A percentile compares a stretch with the other conserved stretches of the same genome.
Evolutionary conservation across 2,329 filamentous ascomycete species (phyloP).

Genomic region (Corynespora cassiicola): DNA sequence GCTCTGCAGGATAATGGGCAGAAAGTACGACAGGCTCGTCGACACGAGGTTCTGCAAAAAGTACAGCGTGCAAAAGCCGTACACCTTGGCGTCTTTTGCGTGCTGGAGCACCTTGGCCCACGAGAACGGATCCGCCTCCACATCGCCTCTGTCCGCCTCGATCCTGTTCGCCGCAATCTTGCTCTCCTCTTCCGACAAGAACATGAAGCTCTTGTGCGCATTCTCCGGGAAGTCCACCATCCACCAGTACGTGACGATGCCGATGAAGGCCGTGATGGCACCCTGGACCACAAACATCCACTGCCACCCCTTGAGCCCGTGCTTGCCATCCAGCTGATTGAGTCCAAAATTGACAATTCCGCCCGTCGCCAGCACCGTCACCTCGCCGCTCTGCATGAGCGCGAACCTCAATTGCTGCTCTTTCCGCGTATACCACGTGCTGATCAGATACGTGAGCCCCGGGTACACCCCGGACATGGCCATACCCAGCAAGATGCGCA

Average conservation of each 20-base stretch:
- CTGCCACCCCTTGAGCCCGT: conserved; percentile 67
- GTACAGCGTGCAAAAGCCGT: conserved; percentile 69
- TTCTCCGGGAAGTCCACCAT: conserved; percentile 74
- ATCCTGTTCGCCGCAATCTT: conserved; percentile 65
- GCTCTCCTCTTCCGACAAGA: conserved; percentile 64
- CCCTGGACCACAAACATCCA: conserved; percentile 76
- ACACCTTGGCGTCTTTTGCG: conserved; percentile 67
- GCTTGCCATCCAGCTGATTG: conserved; percentile 66
- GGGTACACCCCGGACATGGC: conserved; percentile 59
- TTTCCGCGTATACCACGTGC: conserved; percentile 68
- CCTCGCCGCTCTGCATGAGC: conserved; percentile 69
- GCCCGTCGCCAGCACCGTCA: conserved; percentile 70
- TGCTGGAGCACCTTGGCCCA: conserved; percentile 63
- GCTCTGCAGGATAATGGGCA: conserved; percentile 64
- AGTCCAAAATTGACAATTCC: conserved; percentile 72
- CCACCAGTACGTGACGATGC: conserved; percentile 70
- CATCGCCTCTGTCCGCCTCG: conserved; percentile 66
- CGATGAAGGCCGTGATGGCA: conserved; percentile 63
- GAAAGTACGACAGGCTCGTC: conserved; percentile 69
- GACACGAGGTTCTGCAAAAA: conserved; percentile 73
- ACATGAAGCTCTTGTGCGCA: conserved; percentile 62
- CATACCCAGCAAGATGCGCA: conserved; percentile 71
- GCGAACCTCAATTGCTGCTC: conserved; percentile 73
- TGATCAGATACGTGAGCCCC: conserved; percentile 60
- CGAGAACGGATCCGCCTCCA: conserved; percentile 62